Evolutionary conservation across 2,329 filamentous ascomycete genomes (phyloP).

Genomic region (Paraconiothyrium brasiliense): DNA sequence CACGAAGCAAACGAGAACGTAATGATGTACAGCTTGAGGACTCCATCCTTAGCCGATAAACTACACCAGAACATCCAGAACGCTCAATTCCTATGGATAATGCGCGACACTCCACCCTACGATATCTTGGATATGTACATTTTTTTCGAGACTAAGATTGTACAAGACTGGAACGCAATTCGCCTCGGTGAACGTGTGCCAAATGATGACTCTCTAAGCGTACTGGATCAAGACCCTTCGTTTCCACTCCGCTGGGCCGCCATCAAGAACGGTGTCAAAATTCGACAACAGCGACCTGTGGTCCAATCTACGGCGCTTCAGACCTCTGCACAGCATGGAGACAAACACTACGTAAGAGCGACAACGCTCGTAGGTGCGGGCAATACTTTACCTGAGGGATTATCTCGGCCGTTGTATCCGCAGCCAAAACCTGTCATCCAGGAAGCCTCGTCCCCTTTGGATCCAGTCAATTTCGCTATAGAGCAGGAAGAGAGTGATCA

Average conservation of each 20-base stretch:
- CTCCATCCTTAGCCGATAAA: background rate
- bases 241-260: constrained; percentile 2
- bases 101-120: background rate
- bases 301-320: background rate
- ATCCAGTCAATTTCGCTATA: too few relatives aligned
- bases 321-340: too few relatives aligned
- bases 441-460: background rate
- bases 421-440: background rate
- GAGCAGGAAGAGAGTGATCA: background rate
- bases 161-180: background rate
- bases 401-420: background rate
- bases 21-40: background rate
- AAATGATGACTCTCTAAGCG: background rate
- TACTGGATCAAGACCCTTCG: background rate
- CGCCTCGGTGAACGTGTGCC: background rate
- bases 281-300: background rate
- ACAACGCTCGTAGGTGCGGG: background rate
- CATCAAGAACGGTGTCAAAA: background rate
- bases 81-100: background rate
- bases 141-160: background rate
- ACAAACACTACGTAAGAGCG: background rate
- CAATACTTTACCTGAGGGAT: background rate
- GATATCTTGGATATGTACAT: background rate
- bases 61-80: background rate
- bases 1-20: background rate